These are phyloP conservation scores for Wallacemonas sp. DNA, from an alignment of 208 protist species.

Conservation along the genomic window DNA sequence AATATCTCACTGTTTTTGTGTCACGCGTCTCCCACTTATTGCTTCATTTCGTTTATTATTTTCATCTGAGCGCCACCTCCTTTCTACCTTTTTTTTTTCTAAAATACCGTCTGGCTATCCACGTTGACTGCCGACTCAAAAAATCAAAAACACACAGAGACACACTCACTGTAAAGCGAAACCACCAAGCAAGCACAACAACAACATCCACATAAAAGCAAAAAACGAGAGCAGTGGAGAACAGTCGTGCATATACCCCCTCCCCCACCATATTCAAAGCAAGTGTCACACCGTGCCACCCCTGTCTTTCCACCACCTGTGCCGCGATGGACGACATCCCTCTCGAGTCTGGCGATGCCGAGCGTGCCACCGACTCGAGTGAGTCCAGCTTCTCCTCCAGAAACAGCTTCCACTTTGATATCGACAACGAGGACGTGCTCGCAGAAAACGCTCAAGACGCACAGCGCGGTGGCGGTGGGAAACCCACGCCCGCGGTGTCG, in stretches of 20 bases:
- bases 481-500: too few relatives aligned
- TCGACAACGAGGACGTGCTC: conserved; percentile 9
- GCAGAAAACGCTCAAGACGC: background rate
- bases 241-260: too few relatives aligned
- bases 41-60: conserved; percentile 10
- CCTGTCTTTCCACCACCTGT: too few relatives aligned
- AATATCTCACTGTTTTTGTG: too few relatives aligned
- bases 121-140: background rate
- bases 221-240: too few relatives aligned
- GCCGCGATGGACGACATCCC: background rate
- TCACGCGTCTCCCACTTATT: background rate
- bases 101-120: too few relatives aligned
- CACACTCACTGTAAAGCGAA: too few relatives aligned
- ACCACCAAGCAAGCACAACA: background rate
- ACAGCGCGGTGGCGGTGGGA: background rate
- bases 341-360: background rate
- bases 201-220: background rate
- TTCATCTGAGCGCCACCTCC: too few relatives aligned
- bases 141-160: background rate
- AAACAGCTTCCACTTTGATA: conserved; percentile 10
- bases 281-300: too few relatives aligned
- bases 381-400: background rate
- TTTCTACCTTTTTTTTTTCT: too few relatives aligned
- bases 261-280: too few relatives aligned
- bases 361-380: background rate